Conservation (phyloP, 2,329 filamentous ascomycete genomes). For the Claviceps paspali region DNA sequence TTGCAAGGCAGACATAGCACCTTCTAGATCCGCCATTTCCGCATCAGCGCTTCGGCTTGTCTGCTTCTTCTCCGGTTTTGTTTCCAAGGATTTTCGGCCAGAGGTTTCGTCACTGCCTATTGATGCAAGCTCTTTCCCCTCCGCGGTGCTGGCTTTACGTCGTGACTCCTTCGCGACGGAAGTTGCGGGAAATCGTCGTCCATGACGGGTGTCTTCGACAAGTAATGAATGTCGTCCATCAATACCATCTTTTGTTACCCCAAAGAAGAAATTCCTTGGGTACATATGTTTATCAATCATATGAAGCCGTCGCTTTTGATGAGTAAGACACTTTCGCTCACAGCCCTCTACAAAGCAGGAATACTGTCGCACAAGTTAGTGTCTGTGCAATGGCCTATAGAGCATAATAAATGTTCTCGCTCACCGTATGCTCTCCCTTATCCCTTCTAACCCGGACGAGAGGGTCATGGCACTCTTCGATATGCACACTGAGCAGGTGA, state of each 20-base stretch:
- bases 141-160: conserved; percentile 18
- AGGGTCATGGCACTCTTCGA: conserved; percentile 82
- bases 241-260: conserved; percentile 76
- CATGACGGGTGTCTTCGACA: conserved; percentile 35
- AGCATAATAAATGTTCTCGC: conserved; percentile 14
- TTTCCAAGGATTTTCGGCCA: conserved; percentile 8
- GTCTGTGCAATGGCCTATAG: neutral
- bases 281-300: conserved; percentile 91
- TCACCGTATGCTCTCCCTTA: conserved; percentile 72
- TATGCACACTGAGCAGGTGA: conserved; percentile 68
- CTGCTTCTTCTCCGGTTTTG: conserved; percentile 8
- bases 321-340: conserved; percentile 67
- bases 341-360: conserved; percentile 83
- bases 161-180: conserved; percentile 18
- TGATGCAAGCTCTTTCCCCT: conserved; percentile 8
- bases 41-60: conserved; percentile 22
- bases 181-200: conserved; percentile 31
- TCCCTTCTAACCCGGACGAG: conserved; percentile 57
- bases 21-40: conserved; percentile 47
- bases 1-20: conserved; percentile 55
- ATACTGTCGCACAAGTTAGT: conserved; percentile 35
- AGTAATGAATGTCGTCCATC: conserved; percentile 72
- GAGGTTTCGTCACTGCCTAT: conserved; percentile 6
- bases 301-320: conserved; percentile 73
- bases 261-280: conserved; percentile 77